These are phyloP conservation scores for Physcomitrium patens DNA, from an alignment of 225 moss, liverwort and hornwort species.

Conservation along the genomic window DNA sequence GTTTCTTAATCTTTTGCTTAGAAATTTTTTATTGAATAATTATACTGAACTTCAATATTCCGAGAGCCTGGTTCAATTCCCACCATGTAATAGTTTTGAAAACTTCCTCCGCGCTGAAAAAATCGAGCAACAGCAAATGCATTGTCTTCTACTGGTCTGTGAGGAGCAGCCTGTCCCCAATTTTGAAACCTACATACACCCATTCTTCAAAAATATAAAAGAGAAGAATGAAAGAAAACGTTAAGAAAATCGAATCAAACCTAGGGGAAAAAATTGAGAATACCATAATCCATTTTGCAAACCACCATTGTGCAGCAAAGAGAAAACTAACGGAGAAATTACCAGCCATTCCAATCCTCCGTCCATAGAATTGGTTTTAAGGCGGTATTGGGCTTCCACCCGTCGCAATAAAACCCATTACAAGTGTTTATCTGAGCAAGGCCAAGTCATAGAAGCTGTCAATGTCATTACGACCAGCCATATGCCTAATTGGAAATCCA, in stretches of 20 bases:
- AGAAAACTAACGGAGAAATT: slow-evolving; percentile 18
- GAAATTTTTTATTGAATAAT: not conserved
- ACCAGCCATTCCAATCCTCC: slow-evolving; percentile 99
- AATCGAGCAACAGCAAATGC: slow-evolving; percentile 98
- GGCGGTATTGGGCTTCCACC: slow-evolving; percentile 66
- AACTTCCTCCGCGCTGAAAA: slow-evolving; percentile 95
- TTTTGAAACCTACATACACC: slow-evolving; percentile 59
- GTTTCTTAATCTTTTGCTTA: not conserved
- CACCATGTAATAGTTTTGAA: slow-evolving; percentile 97
- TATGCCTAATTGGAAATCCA: not conserved
- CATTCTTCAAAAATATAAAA: slow-evolving; percentile 18
- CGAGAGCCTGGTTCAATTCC: not conserved
- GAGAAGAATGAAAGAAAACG: not conserved
- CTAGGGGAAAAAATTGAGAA: not conserved
- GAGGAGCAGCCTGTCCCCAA: slow-evolving; percentile 78
- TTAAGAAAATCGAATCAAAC: slow-evolving; percentile 7
- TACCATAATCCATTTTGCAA: slow-evolving; percentile 8
- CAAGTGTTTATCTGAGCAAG: slow-evolving; percentile 92
- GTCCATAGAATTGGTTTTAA: slow-evolving; percentile 88
- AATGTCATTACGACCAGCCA: slow-evolving; percentile 10
- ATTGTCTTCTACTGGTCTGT: slow-evolving; percentile 92
- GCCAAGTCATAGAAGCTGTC: slow-evolving; percentile 14
- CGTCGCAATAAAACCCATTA: slow-evolving; percentile 96
- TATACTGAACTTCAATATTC: slow-evolving; percentile 1
- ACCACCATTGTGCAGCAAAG: not conserved